Base-by-base conservation (phyloP, 2,329 filamentous ascomycete genomes). In the Aspergillus pseudonomiae region DNA sequence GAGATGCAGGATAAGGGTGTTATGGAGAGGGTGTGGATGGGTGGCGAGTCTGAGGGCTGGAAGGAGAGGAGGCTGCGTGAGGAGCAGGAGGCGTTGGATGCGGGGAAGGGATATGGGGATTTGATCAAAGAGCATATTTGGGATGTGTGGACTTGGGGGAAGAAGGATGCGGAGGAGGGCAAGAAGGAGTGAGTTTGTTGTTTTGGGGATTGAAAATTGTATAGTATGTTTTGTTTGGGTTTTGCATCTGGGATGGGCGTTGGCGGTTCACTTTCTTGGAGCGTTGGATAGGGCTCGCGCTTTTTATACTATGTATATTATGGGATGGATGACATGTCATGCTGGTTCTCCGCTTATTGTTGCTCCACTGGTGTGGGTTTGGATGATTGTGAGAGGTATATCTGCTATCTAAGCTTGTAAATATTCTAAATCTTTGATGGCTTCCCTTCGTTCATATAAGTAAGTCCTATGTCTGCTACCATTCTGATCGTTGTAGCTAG, bases 101-200 rank as follows among this genome's bases (percentile, higher is more conserved):
- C 79, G 61, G 77, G 80, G 46, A 81, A 79, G 65, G 78, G 79
- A 2, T 82, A 82, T 72, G 74, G 78, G 0, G 77, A 79, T 74
- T 73, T 82, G 74, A 82, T 82, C 57, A 74, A 75, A 66, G 78
- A 81, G 63, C 77, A 82, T 75, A 76, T 82, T 52, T 80, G 76
- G 78, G 80, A 82, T 63, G 80, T 81, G 34, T 81, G 79, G 79
- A 80, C 75, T 64, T 76, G 74, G 74, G 74, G 75, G 41, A 74
- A 74, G 64, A 72, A 71, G 59, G 63, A 66, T 28, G 26, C 6
- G 16, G 26, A 19, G 9, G 34, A 16, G 34, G 3, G 26, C 26
- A 36, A 36, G 14, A 36, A 36, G 6, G 34, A 30, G 26, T 52
- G 10, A 52, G 46, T 7, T 19, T 19, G 2, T 21, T 21, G 3